A percentile compares a stretch with the other conserved stretches of the same genome.
These are phyloP conservation scores for Lathyrus tuberosus DNA, from an alignment of 306 rosid species.

Conservation along the genomic window DNA sequence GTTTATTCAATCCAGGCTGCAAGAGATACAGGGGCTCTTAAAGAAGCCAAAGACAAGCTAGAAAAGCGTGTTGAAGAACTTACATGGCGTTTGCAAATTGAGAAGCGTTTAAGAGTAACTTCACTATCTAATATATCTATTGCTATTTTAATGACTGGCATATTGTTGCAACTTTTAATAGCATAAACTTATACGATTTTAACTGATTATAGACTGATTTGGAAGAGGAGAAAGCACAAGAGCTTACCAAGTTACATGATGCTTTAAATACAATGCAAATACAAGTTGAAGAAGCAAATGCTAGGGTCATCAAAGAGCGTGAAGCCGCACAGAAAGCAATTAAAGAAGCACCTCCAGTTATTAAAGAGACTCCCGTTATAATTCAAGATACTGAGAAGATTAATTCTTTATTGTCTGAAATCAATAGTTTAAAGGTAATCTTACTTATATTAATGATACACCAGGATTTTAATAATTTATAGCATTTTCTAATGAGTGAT, in stretches of 20 bases:
- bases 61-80: slow-evolving; percentile 99
- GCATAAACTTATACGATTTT: slow-evolving; percentile 28
- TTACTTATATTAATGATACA: slow-evolving; percentile 15
- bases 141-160: slow-evolving; percentile 32
- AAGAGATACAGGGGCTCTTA: slow-evolving; percentile 97
- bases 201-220: slow-evolving; percentile 76
- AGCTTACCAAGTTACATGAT: slow-evolving; percentile 75
- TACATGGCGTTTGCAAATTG: slow-evolving; percentile 98
- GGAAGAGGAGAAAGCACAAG: slow-evolving; percentile 95
- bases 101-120: slow-evolving; percentile 92
- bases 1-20: slow-evolving; percentile 74
- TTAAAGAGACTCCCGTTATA: slow-evolving; percentile 96
- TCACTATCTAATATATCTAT: slow-evolving; percentile 39
- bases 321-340: slow-evolving; percentile 86
- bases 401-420: slow-evolving; percentile 74
- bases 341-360: slow-evolving; percentile 96
- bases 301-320: slow-evolving; percentile 77
- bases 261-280: slow-evolving; percentile 77
- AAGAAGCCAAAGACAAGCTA: slow-evolving; percentile 98
- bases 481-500: slow-evolving; percentile 25
- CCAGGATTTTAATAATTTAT: slow-evolving; percentile 6
- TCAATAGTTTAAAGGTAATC: slow-evolving; percentile 76
- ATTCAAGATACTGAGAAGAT: slow-evolving; percentile 91
- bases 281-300: slow-evolving; percentile 92
- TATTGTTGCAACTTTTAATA: slow-evolving; percentile 17